phyloP scores from a whole-genome alignment of 1,284 basidiomycete genomes.

The Naganishia cerealis region DNA sequence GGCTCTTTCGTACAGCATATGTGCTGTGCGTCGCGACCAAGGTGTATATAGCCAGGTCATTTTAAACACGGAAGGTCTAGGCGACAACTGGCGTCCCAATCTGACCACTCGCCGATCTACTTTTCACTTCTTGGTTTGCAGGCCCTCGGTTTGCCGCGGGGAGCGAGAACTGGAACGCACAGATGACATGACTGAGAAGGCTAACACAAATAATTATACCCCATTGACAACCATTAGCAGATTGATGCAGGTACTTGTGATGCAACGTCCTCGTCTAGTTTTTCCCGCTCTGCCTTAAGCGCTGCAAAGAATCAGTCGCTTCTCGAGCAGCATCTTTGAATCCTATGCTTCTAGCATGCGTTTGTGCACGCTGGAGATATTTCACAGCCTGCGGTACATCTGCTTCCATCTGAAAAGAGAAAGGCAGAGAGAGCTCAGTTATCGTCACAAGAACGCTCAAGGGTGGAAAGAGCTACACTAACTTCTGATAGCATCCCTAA shows the following conservation, averaged over 20 bases:
- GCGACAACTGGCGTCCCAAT: no score
- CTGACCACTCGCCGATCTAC: no score
- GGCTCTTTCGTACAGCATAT: no score
- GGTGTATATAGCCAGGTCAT: no score
- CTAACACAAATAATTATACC: no score
- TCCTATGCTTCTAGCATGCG: slow-evolving; percentile 41
- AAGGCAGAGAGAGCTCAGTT: slow-evolving; percentile 9
- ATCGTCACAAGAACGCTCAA: not conserved
- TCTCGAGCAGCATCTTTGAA: slow-evolving; percentile 49
- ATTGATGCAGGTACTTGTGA: not conserved
- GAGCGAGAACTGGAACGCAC: no score
- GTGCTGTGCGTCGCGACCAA: no score
- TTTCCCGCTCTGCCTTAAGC: slow-evolving; percentile 22
- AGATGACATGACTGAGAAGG: no score
- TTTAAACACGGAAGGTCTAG: no score
- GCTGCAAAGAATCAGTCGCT: slow-evolving; percentile 42
- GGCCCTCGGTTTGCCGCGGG: no score
- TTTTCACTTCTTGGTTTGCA: no score
- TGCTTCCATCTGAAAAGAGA: slow-evolving; percentile 42
- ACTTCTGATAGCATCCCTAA: slow-evolving; percentile 53
- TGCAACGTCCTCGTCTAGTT: not conserved
- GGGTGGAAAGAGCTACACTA: slow-evolving; percentile 24
- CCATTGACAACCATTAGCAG: no score
- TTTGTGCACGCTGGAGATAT: slow-evolving; percentile 42
- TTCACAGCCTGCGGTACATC: slow-evolving; percentile 41